phyloP scores from a whole-genome alignment of 2,329 filamentous ascomycete species.

The Xylariaceae sp. region DNA sequence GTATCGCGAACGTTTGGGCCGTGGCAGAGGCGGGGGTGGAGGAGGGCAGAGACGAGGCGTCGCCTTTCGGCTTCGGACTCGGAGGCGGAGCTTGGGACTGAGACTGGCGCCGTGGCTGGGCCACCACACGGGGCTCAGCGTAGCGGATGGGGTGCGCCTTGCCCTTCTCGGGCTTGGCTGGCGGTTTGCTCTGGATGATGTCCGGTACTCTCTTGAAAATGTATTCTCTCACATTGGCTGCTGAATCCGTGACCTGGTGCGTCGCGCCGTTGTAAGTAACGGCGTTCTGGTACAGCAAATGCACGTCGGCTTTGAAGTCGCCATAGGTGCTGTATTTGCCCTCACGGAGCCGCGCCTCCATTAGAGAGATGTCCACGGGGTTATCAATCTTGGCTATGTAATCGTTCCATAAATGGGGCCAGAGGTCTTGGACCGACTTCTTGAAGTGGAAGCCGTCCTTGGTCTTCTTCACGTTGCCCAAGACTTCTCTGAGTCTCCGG shows the following conservation, averaged over 20 bases:
- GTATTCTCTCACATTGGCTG: conserved; percentile 50
- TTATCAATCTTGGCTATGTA: conserved; percentile 63
- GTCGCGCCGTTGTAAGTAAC: conserved; percentile 73
- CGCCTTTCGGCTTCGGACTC: conserved; percentile 33
- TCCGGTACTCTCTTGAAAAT: conserved; percentile 43
- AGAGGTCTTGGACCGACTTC: conserved; percentile 69
- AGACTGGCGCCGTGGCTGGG: conserved; percentile 31
- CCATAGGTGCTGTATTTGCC: conserved; percentile 64
- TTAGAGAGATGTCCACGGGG: conserved; percentile 78
- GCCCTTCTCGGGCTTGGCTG: conserved; percentile 55
- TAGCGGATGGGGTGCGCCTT: conserved; percentile 44
- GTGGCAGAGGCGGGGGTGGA: conserved; percentile 36
- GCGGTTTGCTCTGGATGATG: conserved; percentile 45
- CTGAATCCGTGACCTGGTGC: conserved; percentile 63
- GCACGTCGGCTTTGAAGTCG: conserved; percentile 68
- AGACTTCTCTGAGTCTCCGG: conserved; percentile 45
- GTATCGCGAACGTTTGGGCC: conserved; percentile 64
- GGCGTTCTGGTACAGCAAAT: conserved; percentile 74
- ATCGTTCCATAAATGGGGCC: conserved; percentile 69
- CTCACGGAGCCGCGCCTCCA: conserved; percentile 74
- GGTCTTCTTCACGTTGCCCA: conserved; percentile 79
- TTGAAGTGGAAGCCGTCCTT: conserved; percentile 73
- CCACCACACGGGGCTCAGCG: conserved; percentile 38
- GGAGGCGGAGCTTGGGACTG: conserved; percentile 28
- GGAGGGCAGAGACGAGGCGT: conserved; percentile 27